These are phyloP conservation scores for Borovskyia barvae DNA, from an alignment of 208 protist genomes.

Conservation along the genomic window DNA sequence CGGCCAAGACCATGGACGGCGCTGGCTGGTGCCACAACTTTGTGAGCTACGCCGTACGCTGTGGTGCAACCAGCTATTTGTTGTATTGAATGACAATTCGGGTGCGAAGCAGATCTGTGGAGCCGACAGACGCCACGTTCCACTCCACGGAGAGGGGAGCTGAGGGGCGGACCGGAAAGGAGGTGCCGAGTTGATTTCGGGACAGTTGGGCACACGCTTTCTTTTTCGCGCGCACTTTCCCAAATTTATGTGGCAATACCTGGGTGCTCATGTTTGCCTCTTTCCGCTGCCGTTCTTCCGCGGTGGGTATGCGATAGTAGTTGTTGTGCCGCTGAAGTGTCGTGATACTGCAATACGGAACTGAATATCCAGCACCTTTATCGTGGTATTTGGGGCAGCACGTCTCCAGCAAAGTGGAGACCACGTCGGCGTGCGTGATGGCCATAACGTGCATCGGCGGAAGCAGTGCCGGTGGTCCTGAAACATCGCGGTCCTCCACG, in stretches of 20 bases:
- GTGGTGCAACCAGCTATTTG: no score
- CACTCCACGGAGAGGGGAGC: constrained; percentile 32
- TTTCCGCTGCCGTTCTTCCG: constrained; percentile 22
- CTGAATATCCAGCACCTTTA: constrained; percentile 51
- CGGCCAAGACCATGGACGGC: no score
- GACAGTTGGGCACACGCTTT: constrained; percentile 12
- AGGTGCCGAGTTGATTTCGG: constrained; percentile 4
- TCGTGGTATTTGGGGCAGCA: constrained; percentile 64
- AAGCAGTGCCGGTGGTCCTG: constrained; percentile 39
- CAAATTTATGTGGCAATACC: neutral
- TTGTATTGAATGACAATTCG: constrained; percentile 63
- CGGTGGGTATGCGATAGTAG: constrained; percentile 59
- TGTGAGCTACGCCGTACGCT: no score
- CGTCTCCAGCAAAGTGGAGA: constrained; percentile 54
- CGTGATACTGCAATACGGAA: constrained; percentile 80
- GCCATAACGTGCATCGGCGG: constrained; percentile 70
- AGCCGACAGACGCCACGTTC: constrained; percentile 48
- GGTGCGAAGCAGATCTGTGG: constrained; percentile 59
- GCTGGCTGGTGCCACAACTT: no score
- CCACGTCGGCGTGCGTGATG: constrained; percentile 78
- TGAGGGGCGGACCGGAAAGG: neutral
- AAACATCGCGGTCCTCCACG: constrained; percentile 9
- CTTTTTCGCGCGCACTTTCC: constrained; percentile 19
- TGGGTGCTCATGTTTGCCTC: neutral
- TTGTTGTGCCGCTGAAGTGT: constrained; percentile 65